These are phyloP conservation scores for Penicillium aurantiogriseum DNA, from an alignment of 2,329 filamentous ascomycete species.

Conservation along the genomic window DNA sequence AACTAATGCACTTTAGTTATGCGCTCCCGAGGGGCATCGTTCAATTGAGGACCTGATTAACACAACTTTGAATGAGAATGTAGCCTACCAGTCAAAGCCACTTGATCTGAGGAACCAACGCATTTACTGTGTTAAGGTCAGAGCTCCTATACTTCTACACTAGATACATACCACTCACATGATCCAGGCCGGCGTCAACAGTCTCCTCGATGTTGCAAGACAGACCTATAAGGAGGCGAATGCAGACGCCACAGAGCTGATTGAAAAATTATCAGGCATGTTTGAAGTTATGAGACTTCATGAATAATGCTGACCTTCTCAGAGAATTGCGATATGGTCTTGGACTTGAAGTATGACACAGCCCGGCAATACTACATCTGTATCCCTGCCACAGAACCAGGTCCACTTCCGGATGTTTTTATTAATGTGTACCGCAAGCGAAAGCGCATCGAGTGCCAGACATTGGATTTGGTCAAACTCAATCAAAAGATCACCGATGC, in stretches of 20 bases:
- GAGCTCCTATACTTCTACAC: background rate
- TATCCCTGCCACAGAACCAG: slow-evolving; percentile 62
- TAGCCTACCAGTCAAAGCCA: slow-evolving; percentile 72
- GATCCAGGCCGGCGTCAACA: slow-evolving; percentile 70
- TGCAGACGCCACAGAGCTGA: slow-evolving; percentile 70
- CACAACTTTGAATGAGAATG: slow-evolving; percentile 74
- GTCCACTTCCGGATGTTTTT: slow-evolving; percentile 65
- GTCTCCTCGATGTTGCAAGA: slow-evolving; percentile 81
- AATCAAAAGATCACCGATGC: slow-evolving; percentile 76
- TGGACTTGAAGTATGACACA: slow-evolving; percentile 73
- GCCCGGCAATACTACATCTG: slow-evolving; percentile 77
- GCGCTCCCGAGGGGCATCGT: slow-evolving; percentile 60
- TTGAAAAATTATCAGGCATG: slow-evolving; percentile 65
- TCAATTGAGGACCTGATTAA: slow-evolving; percentile 65
- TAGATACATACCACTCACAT: slow-evolving; percentile 19
- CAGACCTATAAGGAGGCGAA: slow-evolving; percentile 88
- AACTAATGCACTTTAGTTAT: slow-evolving; percentile 50
- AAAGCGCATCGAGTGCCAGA: slow-evolving; percentile 81
- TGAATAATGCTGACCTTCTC: slow-evolving; percentile 19
- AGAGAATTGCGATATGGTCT: slow-evolving; percentile 59
- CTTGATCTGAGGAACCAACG: slow-evolving; percentile 87
- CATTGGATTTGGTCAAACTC: slow-evolving; percentile 76
- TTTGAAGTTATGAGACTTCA: background rate
- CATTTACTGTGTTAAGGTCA: slow-evolving; percentile 79
- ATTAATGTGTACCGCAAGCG: slow-evolving; percentile 75